These are phyloP conservation scores for Colletotrichum simmondsii DNA, from an alignment of 2,329 filamentous ascomycete genomes.

Conservation along the genomic window DNA sequence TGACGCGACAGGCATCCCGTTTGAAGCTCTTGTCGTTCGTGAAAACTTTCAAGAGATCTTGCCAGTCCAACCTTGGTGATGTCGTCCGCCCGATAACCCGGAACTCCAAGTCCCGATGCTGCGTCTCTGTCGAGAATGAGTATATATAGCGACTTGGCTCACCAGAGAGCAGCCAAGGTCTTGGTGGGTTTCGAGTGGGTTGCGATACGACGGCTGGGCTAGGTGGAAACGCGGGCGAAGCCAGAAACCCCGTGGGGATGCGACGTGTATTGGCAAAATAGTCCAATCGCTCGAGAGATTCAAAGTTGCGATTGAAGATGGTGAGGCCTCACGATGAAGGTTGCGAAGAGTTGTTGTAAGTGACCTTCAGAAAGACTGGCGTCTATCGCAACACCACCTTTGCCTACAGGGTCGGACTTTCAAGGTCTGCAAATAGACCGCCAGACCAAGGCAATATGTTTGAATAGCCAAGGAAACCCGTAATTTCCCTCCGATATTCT, in stretches of 20 bases:
- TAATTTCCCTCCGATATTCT: background rate
- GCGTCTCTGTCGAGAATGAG: background rate
- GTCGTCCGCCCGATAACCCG: background rate
- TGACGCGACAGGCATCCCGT: background rate
- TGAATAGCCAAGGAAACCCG: background rate
- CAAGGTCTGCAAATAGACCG: background rate
- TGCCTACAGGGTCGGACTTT: background rate
- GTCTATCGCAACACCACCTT: background rate
- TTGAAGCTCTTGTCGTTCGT: background rate
- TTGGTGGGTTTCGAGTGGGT: conserved; percentile 17
- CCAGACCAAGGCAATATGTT: background rate
- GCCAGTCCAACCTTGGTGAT: background rate
- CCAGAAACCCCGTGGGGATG: background rate
- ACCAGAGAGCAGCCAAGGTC: background rate
- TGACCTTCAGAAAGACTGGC: background rate
- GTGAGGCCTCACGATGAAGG: background rate
- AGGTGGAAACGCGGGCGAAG: conserved; percentile 1
- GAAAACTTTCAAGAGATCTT: background rate
- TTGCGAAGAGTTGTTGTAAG: background rate
- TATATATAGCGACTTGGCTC: background rate
- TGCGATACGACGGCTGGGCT: conserved; percentile 8
- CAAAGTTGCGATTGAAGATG: background rate
- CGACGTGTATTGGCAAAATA: background rate
- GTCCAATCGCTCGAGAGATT: background rate
- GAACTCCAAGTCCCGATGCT: background rate